Evolutionary conservation across 139 green algal species (phyloP).

Genomic region (Chlamydomonas schloesseri): DNA sequence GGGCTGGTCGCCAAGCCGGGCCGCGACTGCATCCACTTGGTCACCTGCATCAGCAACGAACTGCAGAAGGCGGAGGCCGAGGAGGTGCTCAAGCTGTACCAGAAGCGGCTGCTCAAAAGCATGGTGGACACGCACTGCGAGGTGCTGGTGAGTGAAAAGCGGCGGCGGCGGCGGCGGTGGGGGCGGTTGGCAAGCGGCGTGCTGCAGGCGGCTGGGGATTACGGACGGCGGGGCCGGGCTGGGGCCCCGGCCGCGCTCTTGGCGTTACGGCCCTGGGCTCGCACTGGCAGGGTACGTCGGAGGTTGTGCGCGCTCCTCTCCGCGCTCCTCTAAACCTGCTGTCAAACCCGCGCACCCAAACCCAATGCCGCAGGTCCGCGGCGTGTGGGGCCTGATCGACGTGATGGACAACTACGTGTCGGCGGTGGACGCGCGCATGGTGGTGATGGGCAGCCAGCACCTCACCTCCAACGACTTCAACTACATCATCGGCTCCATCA

Average conservation of each 20-base stretch:
- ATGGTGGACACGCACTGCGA: conserved; percentile 38
- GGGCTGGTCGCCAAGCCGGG: conserved; percentile 24
- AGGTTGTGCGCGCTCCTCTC: too few species aligned
- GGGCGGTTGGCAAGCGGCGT: neutral
- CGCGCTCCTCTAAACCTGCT: too few species aligned
- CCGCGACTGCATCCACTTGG: conserved; percentile 45
- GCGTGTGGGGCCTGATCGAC: conserved; percentile 44
- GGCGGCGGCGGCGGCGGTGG: too few species aligned
- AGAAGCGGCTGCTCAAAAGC: conserved; percentile 42
- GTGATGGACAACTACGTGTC: conserved; percentile 48
- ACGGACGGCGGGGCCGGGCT: too few species aligned
- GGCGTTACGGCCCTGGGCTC: too few species aligned
- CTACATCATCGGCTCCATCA: conserved; percentile 43
- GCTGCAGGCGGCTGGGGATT: too few species aligned
- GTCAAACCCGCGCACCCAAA: too few species aligned
- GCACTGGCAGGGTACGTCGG: too few species aligned
- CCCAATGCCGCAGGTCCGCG: conserved; percentile 48
- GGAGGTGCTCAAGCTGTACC: conserved; percentile 27
- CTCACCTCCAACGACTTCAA: conserved; percentile 49
- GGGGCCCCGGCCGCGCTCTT: too few species aligned
- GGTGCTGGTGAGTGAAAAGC: conserved; percentile 11
- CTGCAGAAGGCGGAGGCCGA: conserved; percentile 23
- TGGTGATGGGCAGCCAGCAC: conserved; percentile 42
- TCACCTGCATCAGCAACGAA: conserved; percentile 24
- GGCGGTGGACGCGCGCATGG: conserved; percentile 35